Evolutionary conservation across 1,139 yeast species (phyloP).

Genomic region (Candida sojae): DNA sequence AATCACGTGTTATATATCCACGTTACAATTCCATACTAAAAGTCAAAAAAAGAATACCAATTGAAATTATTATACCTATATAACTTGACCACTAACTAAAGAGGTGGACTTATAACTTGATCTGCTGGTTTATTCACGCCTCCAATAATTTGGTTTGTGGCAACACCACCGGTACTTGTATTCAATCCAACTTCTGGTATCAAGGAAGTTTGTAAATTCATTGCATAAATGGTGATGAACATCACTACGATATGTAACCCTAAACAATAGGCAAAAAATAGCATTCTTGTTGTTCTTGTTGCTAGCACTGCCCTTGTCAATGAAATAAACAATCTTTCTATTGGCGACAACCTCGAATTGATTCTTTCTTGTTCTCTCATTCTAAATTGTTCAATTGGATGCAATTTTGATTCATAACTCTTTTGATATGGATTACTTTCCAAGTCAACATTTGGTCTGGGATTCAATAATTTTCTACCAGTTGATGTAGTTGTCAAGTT

Average conservation of each 20-base stretch:
- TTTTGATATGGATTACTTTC: constrained; percentile 59
- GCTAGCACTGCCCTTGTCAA: constrained; percentile 75
- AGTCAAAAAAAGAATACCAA: neutral
- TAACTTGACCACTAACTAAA: neutral
- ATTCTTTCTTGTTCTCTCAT: constrained; percentile 77
- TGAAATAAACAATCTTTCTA: constrained; percentile 77
- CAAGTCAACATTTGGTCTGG: constrained; percentile 49
- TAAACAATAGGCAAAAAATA: constrained; percentile 72
- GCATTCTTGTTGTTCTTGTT: constrained; percentile 68
- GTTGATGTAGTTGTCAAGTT: constrained; percentile 18
- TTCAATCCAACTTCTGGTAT: constrained; percentile 52
- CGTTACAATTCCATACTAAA: neutral
- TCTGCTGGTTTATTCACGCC: neutral
- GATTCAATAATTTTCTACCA: constrained; percentile 27
- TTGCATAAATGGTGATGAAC: constrained; percentile 60
- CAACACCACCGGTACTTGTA: constrained; percentile 48
- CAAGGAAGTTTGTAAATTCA: constrained; percentile 48
- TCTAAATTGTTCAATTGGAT: constrained; percentile 84
- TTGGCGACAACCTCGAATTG: constrained; percentile 68
- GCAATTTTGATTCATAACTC: constrained; percentile 74
- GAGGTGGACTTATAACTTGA: neutral
- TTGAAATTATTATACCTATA: too few species aligned
- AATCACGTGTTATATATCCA: neutral
- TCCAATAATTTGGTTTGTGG: constrained; percentile 12
- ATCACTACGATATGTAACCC: constrained; percentile 76